Base-by-base conservation (phyloP, 148 eudicot genomes). In the Chenopodium formosanum region DNA sequence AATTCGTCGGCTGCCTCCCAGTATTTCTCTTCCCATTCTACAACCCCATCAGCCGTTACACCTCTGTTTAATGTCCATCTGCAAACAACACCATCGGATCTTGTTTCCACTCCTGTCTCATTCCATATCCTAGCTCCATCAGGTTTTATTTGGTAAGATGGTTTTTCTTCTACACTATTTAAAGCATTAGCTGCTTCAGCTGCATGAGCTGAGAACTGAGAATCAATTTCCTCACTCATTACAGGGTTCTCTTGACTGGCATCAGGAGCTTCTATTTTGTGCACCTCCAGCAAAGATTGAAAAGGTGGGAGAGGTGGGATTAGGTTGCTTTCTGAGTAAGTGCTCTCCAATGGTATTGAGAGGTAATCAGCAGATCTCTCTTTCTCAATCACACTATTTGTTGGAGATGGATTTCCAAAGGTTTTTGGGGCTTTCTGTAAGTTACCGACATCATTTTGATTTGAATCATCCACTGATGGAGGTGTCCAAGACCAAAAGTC, bases 1-100 rank as follows among this genome's bases (percentile, higher is more conserved):
- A 84, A 82, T 75, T 92, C 87, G 78, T 92, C 90, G n/a, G 97
- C 93, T n/a, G 98, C 97, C 87, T 95, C 98, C 98, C 98, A 95
- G 73, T 91, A 93, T 79, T 95, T 95, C 48, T 93, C 92, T 85
- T 95, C 97, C 97, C 97, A 95, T 85, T 95, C 98, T 67, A 95
- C 81, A 44, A 83, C 81, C 73, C 88, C 88, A 81, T 93, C 94
- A 80, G 94, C 92, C 82, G 89, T 91, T 62, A 93, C 93, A 69
- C 95, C 96, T 85, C 98, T 89, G 27, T 85, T 88, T 83, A 92
- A 73, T 23, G 97, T 93, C 98, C 98, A 95, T 78, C 83, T 88
- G 82, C 90, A 94, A 66, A 93, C 74, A 58, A 92, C 94, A 71
- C 98, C 98, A 83, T 95, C 93, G 73, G 93, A 83, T 73, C 96